Conservation (phyloP, 148 eudicot species). For the Spergularia bocconei region DNA sequence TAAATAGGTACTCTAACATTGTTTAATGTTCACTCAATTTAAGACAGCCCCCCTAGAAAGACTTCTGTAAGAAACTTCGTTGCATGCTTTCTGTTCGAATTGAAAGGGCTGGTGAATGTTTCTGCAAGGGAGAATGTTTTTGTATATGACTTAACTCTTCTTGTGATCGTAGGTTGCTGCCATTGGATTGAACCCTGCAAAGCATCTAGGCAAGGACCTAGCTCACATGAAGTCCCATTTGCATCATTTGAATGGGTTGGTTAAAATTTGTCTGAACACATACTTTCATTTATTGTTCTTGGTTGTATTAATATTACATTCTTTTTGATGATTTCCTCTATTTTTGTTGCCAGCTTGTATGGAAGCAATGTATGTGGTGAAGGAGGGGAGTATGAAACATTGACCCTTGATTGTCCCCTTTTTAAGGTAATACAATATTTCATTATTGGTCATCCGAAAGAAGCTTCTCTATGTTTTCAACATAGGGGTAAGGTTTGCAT, state of each 20-base stretch:
- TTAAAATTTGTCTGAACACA: constrained; percentile 4
- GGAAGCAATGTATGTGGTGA: constrained; percentile 97
- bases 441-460: too few species aligned
- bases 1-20: not conserved
- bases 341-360: constrained; percentile 57
- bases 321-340: not conserved
- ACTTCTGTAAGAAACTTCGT: not conserved
- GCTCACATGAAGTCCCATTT: constrained; percentile 53
- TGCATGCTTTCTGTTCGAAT: not conserved
- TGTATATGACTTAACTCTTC: not conserved
- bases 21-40: not conserved
- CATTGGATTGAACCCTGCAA: constrained; percentile 81
- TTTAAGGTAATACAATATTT: constrained; percentile 54
- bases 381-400: constrained; percentile 98
- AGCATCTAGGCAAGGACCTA: constrained; percentile 89
- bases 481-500: too few species aligned
- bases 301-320: not conserved
- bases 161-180: constrained; percentile 73
- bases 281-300: not conserved
- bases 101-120: not conserved
- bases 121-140: not conserved
- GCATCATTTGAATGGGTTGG: constrained; percentile 77
- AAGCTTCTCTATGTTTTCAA: too few species aligned
- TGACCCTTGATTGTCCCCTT: constrained; percentile 94
- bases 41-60: not conserved